Percentiles rank a stretch among this genome's conserved stretches.
These are phyloP conservation scores for Pilasporangium apinafurcum DNA, from an alignment of 352 stramenopile genomes.

Conservation along the genomic window DNA sequence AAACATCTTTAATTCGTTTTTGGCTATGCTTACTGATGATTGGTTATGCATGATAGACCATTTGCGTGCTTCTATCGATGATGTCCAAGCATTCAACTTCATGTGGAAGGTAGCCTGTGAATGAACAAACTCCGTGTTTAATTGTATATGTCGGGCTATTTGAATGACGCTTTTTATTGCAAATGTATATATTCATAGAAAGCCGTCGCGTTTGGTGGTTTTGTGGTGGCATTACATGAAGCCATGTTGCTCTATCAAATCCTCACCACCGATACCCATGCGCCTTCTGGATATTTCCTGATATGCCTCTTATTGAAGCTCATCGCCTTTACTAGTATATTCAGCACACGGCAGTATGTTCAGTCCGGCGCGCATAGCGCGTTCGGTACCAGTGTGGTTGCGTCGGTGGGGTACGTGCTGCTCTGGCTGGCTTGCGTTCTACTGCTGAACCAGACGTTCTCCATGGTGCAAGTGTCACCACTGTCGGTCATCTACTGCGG, in stretches of 20 bases:
- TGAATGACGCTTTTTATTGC: too few species aligned
- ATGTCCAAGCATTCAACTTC: constrained; percentile 35
- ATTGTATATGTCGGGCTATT: not conserved
- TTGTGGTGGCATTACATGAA: constrained; percentile 38
- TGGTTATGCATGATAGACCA: constrained; percentile 21
- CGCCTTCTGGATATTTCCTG: constrained; percentile 4
- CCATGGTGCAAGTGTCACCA: constrained; percentile 30
- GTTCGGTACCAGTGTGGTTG: constrained; percentile 22
- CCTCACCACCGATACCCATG: constrained; percentile 6
- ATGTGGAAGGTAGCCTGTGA: constrained; percentile 28
- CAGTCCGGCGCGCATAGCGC: constrained; percentile 7
- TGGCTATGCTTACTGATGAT: not conserved
- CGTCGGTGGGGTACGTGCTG: constrained; percentile 23
- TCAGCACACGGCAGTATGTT: constrained; percentile 32
- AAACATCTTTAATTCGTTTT: not conserved
- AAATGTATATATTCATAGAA: constrained; percentile 14
- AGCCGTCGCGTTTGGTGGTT: constrained; percentile 22
- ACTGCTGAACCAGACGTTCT: constrained; percentile 21
- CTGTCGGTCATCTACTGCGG: constrained; percentile 34
- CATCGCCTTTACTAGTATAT: constrained; percentile 22
- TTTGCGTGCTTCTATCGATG: constrained; percentile 29
- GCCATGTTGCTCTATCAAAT: constrained; percentile 24
- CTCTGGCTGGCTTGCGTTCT: constrained; percentile 22
- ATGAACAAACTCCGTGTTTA: not conserved
- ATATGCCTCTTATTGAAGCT: constrained; percentile 34